Conservation (phyloP, 1,284 basidiomycete species). For the Cystobasidiaceae sp. region DNA sequence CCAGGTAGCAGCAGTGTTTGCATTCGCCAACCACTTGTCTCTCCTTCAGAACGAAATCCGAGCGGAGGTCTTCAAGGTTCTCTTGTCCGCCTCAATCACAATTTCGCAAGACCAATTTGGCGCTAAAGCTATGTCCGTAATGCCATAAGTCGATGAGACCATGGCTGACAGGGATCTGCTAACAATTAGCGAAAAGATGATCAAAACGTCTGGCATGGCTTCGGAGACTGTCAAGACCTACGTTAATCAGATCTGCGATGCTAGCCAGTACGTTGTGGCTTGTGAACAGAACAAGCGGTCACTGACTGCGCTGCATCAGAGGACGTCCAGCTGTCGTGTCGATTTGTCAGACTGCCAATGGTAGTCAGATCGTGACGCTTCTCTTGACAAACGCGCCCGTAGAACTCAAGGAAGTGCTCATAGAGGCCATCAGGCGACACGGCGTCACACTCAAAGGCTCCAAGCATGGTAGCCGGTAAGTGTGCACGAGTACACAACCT, state of each 20-base stretch:
- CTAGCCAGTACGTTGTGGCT: background rate
- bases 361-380: conserved; percentile 29
- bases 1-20: too few relatives aligned
- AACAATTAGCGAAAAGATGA: conserved; percentile 33
- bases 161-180: background rate
- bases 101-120: conserved; percentile 27
- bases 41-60: background rate
- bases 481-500: too few relatives aligned
- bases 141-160: background rate
- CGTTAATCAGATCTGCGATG: conserved; percentile 15
- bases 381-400: conserved; percentile 17
- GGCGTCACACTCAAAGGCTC: conserved; percentile 27
- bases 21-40: too few relatives aligned
- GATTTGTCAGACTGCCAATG: conserved; percentile 27
- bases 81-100: background rate
- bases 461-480: conserved; percentile 29
- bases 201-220: conserved; percentile 20
- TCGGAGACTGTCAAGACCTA: conserved; percentile 10
- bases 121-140: conserved; percentile 26
- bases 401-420: conserved; percentile 30
- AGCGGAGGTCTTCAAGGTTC: conserved; percentile 5
- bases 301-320: background rate
- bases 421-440: conserved; percentile 27
- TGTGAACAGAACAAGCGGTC: too few relatives aligned
- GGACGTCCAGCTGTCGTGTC: conserved; percentile 24